Evolutionary conservation across 805 yeast genomes (phyloP).

Genomic region (Candida vartiovaarae): DNA sequence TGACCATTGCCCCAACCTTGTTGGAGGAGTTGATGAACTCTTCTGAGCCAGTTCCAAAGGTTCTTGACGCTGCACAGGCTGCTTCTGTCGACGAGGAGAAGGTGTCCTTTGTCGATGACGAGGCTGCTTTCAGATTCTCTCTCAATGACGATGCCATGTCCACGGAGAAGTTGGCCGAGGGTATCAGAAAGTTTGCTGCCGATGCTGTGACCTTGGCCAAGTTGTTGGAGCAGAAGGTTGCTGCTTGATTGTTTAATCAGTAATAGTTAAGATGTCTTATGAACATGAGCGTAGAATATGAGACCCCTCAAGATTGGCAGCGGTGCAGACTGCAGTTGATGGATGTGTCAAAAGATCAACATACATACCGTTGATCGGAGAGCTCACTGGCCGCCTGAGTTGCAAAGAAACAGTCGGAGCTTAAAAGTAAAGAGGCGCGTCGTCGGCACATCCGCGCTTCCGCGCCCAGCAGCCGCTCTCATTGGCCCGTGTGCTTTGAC

Average conservation of each 20-base stretch:
- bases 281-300: too few relatives aligned
- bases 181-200: constrained; percentile 95
- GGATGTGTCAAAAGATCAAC: too few relatives aligned
- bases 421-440: too few relatives aligned
- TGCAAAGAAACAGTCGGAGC: too few relatives aligned
- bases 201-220: constrained; percentile 78
- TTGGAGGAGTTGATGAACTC: constrained; percentile 85
- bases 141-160: constrained; percentile 98
- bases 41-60: constrained; percentile 69
- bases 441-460: too few relatives aligned
- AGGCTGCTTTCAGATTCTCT: constrained; percentile 81
- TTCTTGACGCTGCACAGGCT: constrained; percentile 67
- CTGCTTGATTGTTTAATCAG: constrained; percentile 24
- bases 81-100: constrained; percentile 49
- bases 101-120: constrained; percentile 79
- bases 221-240: constrained; percentile 53
- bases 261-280: too few relatives aligned
- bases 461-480: too few relatives aligned
- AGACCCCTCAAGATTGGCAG: too few relatives aligned
- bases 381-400: too few relatives aligned
- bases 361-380: too few relatives aligned
- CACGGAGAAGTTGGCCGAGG: constrained; percentile 94
- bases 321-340: too few relatives aligned
- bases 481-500: too few relatives aligned
- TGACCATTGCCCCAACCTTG: constrained; percentile 90